Base-by-base conservation (phyloP, 1,284 basidiomycete species). In the Entoloma clypeatum region DNA sequence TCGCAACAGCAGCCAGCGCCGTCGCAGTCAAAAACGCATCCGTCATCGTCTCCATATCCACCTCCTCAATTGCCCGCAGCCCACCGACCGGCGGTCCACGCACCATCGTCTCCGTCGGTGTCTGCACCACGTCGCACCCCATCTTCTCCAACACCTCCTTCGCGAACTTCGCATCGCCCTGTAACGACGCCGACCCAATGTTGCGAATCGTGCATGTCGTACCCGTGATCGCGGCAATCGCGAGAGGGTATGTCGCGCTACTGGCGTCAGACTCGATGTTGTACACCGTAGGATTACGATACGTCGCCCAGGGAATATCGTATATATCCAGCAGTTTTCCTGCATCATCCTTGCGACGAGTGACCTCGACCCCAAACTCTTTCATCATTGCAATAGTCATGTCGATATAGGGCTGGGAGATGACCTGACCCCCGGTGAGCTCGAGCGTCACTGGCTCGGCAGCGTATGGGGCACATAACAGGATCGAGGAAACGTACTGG, bases 1-100 rank as follows among this genome's bases (percentile, higher is more conserved):
- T 69, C 0, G 92, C 91, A 16, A 95, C 88, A 41, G 95, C 94
- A 36, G 92, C 92, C 11, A 99, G 70, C 2, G 87, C 92, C 6
- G 81, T 86, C 1, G 95, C 95, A 1, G 94, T 98, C 63, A 99
- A 77, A 73, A 99, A 99, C 5, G 94, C 95, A 61, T 99, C 95
- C 7, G 96, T 99, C 95, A 99, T 99, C n/a, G 87, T 83, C 66
- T 97, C 93, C 96, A 99, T 99, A 61, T 99, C 93, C 17, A 98
- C 81, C 52, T 84, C 75, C 26, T 91, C 91, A 37, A 97, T 75
- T 5, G 90, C 89, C 47, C 81, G 80, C 33, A 99, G 75, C 53
- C 80, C 69, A 2, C 92, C 91, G 14, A 83, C 64, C 1, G 86
- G 81, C 2, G 95, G 94, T 0, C 95, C 96, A 0, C 77, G 84